Conservation (phyloP, 805 yeast species). For the Yarrowia alimentaria region DNA sequence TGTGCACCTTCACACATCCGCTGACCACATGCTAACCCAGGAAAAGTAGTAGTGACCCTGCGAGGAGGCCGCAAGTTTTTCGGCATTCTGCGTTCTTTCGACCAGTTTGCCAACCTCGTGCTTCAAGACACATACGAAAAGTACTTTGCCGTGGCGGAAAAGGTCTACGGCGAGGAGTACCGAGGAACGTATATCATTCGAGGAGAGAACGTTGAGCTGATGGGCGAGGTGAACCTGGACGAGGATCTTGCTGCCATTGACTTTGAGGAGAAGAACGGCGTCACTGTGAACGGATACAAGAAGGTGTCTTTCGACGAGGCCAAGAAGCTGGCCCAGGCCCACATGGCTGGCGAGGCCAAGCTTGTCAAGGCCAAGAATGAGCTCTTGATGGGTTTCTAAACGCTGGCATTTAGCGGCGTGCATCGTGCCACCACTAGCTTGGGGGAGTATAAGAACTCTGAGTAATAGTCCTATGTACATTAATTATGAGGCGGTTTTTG, state of each 20-base stretch:
- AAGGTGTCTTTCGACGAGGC: conserved; percentile 26
- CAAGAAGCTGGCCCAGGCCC: conserved; percentile 10
- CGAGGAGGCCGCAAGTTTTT: conserved; percentile 86
- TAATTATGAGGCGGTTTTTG: no score
- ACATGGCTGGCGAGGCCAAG: conserved; percentile 14
- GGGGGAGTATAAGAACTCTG: no score
- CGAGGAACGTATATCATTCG: conserved; percentile 85
- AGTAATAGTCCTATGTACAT: no score
- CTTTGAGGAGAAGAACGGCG: conserved; percentile 26
- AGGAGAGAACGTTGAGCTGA: conserved; percentile 92
- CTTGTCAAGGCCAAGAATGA: conserved; percentile 18
- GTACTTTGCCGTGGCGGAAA: conserved; percentile 50
- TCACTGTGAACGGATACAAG: conserved; percentile 21
- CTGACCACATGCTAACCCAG: no score
- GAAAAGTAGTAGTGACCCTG: conserved; percentile 73
- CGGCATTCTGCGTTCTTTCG: conserved; percentile 91
- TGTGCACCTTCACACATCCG: no score
- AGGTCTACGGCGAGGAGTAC: conserved; percentile 67
- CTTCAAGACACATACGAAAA: conserved; percentile 89
- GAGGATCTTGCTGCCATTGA: conserved; percentile 46
- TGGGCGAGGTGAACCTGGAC: conserved; percentile 92
- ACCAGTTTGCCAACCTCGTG: conserved; percentile 90
- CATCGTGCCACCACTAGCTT: no score
- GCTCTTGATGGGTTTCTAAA: conserved; percentile 18
- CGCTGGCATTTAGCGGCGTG: no score